A percentile compares a stretch with the other conserved stretches of the same genome.
Evolutionary conservation across 106 monocot species (phyloP).

Genomic region (Alisma plantagoaquatica): DNA sequence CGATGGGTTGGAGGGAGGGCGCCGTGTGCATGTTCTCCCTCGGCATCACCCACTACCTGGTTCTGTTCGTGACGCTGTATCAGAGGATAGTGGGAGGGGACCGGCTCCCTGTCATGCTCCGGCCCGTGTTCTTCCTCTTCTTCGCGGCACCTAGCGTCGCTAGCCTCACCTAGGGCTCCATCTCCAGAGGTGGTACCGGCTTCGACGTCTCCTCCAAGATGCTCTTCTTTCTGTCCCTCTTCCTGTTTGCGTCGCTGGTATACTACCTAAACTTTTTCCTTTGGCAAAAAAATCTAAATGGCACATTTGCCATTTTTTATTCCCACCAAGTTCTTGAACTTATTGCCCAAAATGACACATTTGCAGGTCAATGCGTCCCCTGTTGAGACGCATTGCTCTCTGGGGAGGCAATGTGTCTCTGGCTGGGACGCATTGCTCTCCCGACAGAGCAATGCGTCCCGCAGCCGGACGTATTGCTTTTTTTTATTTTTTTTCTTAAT

Average conservation of each 20-base stretch:
- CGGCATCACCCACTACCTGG: constrained; percentile 39
- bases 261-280: too few relatives aligned
- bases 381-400: too few relatives aligned
- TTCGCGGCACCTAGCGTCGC: constrained; percentile 48
- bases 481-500: too few relatives aligned
- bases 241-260: constrained; percentile 43
- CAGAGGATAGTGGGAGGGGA: constrained; percentile 35
- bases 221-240: constrained; percentile 60
- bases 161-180: constrained; percentile 39
- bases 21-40: constrained; percentile 37
- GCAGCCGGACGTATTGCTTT: too few relatives aligned
- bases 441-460: too few relatives aligned
- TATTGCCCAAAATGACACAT: too few relatives aligned
- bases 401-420: too few relatives aligned
- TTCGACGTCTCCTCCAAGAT: constrained; percentile 43
- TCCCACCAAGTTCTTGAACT: too few relatives aligned
- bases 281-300: too few relatives aligned
- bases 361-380: too few relatives aligned
- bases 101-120: constrained; percentile 23
- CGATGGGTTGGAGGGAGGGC: constrained; percentile 41
- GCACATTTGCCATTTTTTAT: too few relatives aligned
- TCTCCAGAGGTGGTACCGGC: constrained; percentile 8
- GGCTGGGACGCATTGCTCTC: too few relatives aligned
- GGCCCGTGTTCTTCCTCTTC: constrained; percentile 52
- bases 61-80: constrained; percentile 43